phyloP scores from a whole-genome alignment of 805 yeast genomes.

The Candida ovalis region DNA sequence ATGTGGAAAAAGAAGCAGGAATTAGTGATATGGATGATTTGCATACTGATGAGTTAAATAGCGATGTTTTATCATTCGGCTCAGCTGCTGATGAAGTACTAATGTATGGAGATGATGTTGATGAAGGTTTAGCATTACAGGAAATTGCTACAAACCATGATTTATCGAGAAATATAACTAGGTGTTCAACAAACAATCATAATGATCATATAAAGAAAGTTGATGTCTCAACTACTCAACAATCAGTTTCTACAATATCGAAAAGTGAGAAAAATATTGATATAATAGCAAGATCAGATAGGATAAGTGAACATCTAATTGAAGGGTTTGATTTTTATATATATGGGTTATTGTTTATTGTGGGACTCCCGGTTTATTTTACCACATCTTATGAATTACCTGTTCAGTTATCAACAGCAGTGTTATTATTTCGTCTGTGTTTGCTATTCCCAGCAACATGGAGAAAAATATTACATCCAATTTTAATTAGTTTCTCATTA shows the following conservation, averaged over 20 bases:
- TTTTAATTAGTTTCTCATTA: conserved; percentile 59
- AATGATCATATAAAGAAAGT: not conserved
- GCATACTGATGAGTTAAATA: not conserved
- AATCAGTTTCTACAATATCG: not conserved
- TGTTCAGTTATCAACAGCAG: conserved; percentile 58
- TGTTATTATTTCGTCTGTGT: conserved; percentile 50
- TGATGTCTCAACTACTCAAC: not conserved
- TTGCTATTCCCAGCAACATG: conserved; percentile 42
- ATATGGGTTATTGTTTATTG: conserved; percentile 43
- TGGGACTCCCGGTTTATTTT: conserved; percentile 60
- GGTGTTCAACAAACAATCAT: not conserved
- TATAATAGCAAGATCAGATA: not conserved
- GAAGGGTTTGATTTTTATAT: conserved; percentile 54
- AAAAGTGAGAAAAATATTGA: not conserved
- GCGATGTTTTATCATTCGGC: not conserved
- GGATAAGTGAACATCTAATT: conserved; percentile 7
- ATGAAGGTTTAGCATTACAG: conserved; percentile 29
- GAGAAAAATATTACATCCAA: conserved; percentile 63
- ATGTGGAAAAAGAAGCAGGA: not conserved
- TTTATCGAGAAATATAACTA: conserved; percentile 9
- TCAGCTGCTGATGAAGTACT: conserved; percentile 1
- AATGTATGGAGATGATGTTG: conserved; percentile 8
- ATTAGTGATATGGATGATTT: conserved; percentile 1
- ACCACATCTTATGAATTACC: conserved; percentile 54
- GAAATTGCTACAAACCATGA: conserved; percentile 21